Evolutionary conservation across 106 monocot species (phyloP), one percentile per base, ranked within the genome.

Genomic region (Cymbidium sinense): DNA sequence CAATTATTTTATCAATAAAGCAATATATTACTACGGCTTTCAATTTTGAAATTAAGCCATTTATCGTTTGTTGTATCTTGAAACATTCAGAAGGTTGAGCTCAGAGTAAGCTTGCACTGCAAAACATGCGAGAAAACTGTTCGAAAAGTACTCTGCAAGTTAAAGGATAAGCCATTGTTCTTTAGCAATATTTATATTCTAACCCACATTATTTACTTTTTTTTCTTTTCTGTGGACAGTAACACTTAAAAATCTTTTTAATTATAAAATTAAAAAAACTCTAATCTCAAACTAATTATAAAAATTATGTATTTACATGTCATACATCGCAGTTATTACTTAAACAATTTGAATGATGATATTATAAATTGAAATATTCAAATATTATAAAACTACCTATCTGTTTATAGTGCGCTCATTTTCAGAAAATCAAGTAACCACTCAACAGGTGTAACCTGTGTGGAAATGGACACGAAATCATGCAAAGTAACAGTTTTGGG

Each of bases 401-500:
- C 5, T 62, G 61, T 23, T 23, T n/a, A n/a, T 12, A 5, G 21
- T 8, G 27, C 2, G 54, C 54, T 18, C 2, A 7, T 54, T 2
- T 62, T 28, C 23, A 33, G 30, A 15, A 5, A 33, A 3, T 1
- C 8, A 33, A 0, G 11, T 15, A 69, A 69, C 61, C 13, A 33
- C 13, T 69, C 30, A 10, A 69, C 77, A 77, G 77, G 77, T n/a
- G 77, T 77, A 13, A 77, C 77, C 36, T 64, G 77, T 28, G 77
- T 77, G 37, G 77, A 77, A 77, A 41, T 43, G 25, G 77, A 77
- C 36, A 31, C 37, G 27, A 64, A 39, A 19, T 77, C 77, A 25
- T 64, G 64, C 64, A 77, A 77, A n/a, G n/a, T n/a, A n/a, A 77
- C 77, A 64, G 77, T 77, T 6, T 18, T 77, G 77, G 77, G 77